phyloP scores from a whole-genome alignment of 805 yeast species.

The Candida koratica region DNA sequence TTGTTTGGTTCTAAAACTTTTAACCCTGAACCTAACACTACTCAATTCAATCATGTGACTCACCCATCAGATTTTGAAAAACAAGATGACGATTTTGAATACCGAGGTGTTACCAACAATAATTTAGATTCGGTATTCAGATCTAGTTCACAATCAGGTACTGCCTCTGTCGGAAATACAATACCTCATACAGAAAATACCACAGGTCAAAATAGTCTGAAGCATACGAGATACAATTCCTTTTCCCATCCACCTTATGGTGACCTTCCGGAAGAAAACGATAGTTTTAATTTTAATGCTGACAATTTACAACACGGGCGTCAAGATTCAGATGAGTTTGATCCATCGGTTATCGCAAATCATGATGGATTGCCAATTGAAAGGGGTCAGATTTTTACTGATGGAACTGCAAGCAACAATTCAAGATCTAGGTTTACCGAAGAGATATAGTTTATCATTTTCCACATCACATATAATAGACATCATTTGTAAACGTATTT shows the following conservation, averaged over 20 bases:
- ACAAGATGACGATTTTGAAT: constrained; percentile 31
- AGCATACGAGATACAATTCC: constrained; percentile 28
- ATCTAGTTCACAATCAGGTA: constrained; percentile 17
- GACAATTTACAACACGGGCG: constrained; percentile 4
- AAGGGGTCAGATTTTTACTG: constrained; percentile 15
- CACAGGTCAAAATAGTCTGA: constrained; percentile 13
- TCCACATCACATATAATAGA: no score
- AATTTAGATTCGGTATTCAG: constrained; percentile 40
- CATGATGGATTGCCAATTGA: constrained; percentile 12
- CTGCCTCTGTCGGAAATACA: constrained; percentile 9
- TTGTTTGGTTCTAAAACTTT: constrained; percentile 25
- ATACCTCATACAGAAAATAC: constrained; percentile 10
- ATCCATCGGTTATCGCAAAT: constrained; percentile 14
- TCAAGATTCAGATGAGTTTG: constrained; percentile 13
- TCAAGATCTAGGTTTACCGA: constrained; percentile 20
- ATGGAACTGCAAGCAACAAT: constrained; percentile 17
- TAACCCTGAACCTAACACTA: not conserved
- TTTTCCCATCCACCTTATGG: constrained; percentile 16
- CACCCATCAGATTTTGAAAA: constrained; percentile 13
- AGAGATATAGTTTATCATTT: constrained; percentile 11
- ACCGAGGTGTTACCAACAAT: constrained; percentile 43
- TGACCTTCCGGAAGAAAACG: constrained; percentile 12
- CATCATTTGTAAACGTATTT: not conserved
- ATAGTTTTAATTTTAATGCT: constrained; percentile 3
- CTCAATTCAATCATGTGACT: constrained; percentile 10